Percentiles rank a stretch among this genome's conserved stretches.
These are phyloP conservation scores for Russula sp. DNA, from an alignment of 768 basidiomycete genomes.

Conservation along the genomic window DNA sequence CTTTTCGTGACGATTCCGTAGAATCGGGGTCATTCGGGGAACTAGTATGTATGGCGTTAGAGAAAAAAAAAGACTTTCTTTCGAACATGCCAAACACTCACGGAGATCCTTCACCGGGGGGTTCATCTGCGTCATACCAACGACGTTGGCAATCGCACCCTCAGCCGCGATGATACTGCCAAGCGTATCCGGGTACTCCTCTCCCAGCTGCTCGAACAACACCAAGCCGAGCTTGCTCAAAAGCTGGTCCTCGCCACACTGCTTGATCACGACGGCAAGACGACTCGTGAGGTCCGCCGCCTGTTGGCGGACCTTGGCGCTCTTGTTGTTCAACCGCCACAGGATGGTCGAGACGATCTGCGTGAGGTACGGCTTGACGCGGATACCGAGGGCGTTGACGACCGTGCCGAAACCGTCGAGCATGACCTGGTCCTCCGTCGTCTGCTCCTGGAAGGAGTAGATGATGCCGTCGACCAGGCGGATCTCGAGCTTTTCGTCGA, in stretches of 20 bases:
- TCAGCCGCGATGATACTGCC: conserved; percentile 99
- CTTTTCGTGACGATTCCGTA: conserved; percentile 98
- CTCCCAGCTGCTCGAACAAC: conserved; percentile 96
- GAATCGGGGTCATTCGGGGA: conserved; percentile 99
- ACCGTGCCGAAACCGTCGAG: conserved; percentile 97
- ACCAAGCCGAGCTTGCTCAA: conserved; percentile 95
- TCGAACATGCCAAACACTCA: conserved; percentile 43
- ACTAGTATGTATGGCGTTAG: conserved; percentile 42
- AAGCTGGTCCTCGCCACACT: conserved; percentile 94
- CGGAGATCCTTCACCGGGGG: conserved; percentile 98
- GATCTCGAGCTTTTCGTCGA: conserved; percentile 93
- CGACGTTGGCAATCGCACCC: conserved; percentile 98
- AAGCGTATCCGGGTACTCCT: conserved; percentile 98
- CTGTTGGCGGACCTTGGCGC: conserved; percentile 97
- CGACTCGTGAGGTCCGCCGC: conserved; percentile 98
- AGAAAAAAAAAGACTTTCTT: neutral
- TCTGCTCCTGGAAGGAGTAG: conserved; percentile 99
- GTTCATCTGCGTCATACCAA: conserved; percentile 99
- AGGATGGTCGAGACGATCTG: conserved; percentile 99
- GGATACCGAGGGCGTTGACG: conserved; percentile 90
- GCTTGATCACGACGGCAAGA: conserved; percentile 96
- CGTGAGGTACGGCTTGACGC: conserved; percentile 96
- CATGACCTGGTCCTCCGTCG: conserved; percentile 99
- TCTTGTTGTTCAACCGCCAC: conserved; percentile 99
- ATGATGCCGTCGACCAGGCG: conserved; percentile 97